Percentiles rank a stretch among this genome's conserved stretches.
phyloP scores from a whole-genome alignment of 2,329 filamentous ascomycete genomes.

The Cercospora sp. region DNA sequence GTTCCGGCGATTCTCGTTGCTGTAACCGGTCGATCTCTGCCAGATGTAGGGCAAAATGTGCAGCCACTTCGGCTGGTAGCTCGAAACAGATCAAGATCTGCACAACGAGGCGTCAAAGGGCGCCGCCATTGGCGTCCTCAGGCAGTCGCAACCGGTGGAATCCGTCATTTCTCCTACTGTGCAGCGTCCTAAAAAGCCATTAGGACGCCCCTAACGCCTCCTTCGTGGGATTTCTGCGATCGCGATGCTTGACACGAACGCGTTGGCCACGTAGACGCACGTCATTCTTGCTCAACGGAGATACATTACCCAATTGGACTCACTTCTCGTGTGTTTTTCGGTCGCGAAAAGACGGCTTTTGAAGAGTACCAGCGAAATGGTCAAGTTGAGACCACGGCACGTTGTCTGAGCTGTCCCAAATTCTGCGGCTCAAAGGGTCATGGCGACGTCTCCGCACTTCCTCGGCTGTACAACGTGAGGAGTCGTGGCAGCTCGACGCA shows the following conservation, averaged over 20 bases:
- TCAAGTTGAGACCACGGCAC: background rate
- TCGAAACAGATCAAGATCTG: constrained; percentile 14
- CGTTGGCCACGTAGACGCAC: background rate
- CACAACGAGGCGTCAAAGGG: constrained; percentile 10
- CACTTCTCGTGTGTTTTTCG: background rate
- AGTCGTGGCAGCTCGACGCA: background rate
- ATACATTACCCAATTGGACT: background rate
- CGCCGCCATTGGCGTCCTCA: background rate
- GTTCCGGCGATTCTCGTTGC: constrained; percentile 7
- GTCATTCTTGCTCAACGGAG: background rate
- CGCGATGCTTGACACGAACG: background rate
- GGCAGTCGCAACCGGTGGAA: constrained; percentile 11
- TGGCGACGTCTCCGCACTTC: background rate
- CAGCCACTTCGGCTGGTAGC: constrained; percentile 1
- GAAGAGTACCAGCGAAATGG: background rate
- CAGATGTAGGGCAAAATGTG: background rate
- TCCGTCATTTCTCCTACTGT: constrained; percentile 2
- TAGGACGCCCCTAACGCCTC: background rate
- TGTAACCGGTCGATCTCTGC: constrained; percentile 13
- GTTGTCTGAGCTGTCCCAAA: constrained; percentile 4
- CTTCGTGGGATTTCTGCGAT: background rate
- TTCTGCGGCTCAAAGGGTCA: background rate
- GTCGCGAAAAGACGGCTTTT: background rate
- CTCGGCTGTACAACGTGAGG: background rate
- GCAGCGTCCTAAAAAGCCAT: background rate